Percentiles rank a stretch among this genome's conserved stretches.
Evolutionary conservation across 371 early-diverging fungal genomes (phyloP).

Genomic region (Mucor saturninus): DNA sequence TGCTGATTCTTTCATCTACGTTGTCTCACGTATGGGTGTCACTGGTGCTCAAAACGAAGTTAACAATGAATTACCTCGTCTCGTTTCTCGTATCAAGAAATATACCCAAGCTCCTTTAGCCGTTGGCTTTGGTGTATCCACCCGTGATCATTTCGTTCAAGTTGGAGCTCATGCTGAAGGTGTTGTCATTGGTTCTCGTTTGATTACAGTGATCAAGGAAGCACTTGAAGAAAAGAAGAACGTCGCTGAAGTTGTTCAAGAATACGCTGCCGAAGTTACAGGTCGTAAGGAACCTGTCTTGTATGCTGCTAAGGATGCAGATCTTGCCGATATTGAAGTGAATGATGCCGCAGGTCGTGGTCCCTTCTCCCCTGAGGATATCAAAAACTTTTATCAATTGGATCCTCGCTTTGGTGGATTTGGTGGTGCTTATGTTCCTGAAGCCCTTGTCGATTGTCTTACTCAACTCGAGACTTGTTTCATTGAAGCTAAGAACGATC

Average conservation of each 20-base stretch:
- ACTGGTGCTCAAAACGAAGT: slow-evolving; percentile 81
- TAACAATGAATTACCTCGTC: slow-evolving; percentile 68
- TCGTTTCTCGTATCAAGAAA: slow-evolving; percentile 80
- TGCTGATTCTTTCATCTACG: slow-evolving; percentile 94
- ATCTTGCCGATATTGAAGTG: slow-evolving; percentile 44
- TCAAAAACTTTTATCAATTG: slow-evolving; percentile 58
- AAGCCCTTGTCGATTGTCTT: slow-evolving; percentile 92
- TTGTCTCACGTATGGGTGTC: slow-evolving; percentile 92
- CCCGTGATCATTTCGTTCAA: slow-evolving; percentile 81
- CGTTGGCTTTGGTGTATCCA: slow-evolving; percentile 96
- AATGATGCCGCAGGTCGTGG: slow-evolving; percentile 34
- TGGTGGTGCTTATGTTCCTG: slow-evolving; percentile 97
- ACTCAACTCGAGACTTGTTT: slow-evolving; percentile 87
- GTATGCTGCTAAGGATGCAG: slow-evolving; percentile 29
- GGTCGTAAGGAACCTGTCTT: slow-evolving; percentile 54
- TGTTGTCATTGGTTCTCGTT: slow-evolving; percentile 93
- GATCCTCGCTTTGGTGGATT: slow-evolving; percentile 90
- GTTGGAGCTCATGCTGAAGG: slow-evolving; percentile 92
- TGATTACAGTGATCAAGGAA: slow-evolving; percentile 79
- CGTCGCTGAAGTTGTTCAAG: slow-evolving; percentile 59
- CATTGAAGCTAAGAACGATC: slow-evolving; percentile 80
- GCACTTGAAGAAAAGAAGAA: slow-evolving; percentile 55
- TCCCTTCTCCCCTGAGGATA: slow-evolving; percentile 30
- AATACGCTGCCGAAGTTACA: slow-evolving; percentile 66
- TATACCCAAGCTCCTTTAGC: slow-evolving; percentile 84